Evolutionary conservation across 202 grass and related monocot genomes (phyloP), one percentile per base, ranked within the genome.

Genomic region (Schoenoplectus tabernaemontani): DNA sequence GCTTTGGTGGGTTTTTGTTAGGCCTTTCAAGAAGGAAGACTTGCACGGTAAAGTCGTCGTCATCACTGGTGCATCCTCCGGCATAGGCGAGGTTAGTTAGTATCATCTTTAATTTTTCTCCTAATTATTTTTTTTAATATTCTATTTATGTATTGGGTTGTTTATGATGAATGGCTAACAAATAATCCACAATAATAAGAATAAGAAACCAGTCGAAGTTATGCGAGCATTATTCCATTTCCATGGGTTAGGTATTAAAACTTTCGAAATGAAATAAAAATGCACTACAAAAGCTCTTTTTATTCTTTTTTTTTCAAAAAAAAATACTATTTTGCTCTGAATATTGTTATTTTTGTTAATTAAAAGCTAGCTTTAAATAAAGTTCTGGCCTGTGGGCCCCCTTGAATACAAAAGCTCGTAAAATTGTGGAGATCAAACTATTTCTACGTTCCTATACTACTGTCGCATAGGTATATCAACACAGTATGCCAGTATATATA

Each of bases 11-110:
- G 41, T 57, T 28, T 42, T 90, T 10, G 71, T 93, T 79, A 86
- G 82, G 65, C 87, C 91, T 46, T 80, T 84, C 36, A 69, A 32
- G 46, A 88, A 83, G 65, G 91, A 90, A 83, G 81, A 88, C 60
- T 63, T 90, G 16, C 59, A 15, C n/a, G 77, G 71, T 23, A 88
- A 88, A 46, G 89, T 88, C 22, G 86, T 84, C 33, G 82, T 88
- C n/a, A 91, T 91, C 80, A 91, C 84, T 22, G 89, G 89, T 4
- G 84, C 86, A 16, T 91, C 89, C 4, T 91, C 89, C 4, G 89
- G 86, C 80, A 88, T 91, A 9, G 89, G 89, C 19, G 86, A 88
- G 86, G 81, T 91, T 26, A 70, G 76, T 88, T 26, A 57, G 67
- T 12, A 9, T 22, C n/a, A 1, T 37, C 36, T 56, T 56, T 6